A percentile compares a stretch with the other conserved stretches of the same genome.
phyloP scores from a whole-genome alignment of 495 filamentous ascomycete species.

The Neurospora sp. region DNA sequence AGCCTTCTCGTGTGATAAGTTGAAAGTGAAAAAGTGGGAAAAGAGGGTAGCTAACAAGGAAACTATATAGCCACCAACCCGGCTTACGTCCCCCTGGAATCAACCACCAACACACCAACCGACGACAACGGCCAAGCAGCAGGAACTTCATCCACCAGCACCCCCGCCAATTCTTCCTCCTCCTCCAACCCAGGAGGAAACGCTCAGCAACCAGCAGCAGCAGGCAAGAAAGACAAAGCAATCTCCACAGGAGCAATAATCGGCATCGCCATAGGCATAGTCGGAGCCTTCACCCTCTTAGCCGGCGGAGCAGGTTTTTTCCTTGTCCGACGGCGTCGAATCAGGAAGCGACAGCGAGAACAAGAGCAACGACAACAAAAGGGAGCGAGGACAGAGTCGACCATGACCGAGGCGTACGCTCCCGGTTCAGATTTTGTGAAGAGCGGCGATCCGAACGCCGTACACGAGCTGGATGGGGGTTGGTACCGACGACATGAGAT shows the following conservation, averaged over 20 bases:
- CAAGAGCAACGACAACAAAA: background rate
- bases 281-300: constrained; percentile 9
- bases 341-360: background rate
- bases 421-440: background rate
- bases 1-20: too few species aligned
- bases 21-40: too few species aligned
- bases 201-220: background rate
- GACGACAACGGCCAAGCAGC: background rate
- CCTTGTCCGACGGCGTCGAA: background rate
- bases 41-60: too few species aligned
- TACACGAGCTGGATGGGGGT: constrained; percentile 17
- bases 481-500: constrained; percentile 14
- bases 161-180: background rate
- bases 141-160: constrained; percentile 3
- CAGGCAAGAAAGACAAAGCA: background rate
- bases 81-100: background rate
- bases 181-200: background rate
- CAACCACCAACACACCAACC: background rate
- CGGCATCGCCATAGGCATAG: constrained; percentile 1
- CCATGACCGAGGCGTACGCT: background rate
- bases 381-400: background rate
- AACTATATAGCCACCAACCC: background rate
- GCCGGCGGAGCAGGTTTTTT: constrained; percentile 5
- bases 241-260: constrained; percentile 1
- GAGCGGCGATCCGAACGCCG: background rate